These are phyloP conservation scores for Dichotomopilus funicola DNA, from an alignment of 2,329 filamentous ascomycete species.

Conservation along the genomic window DNA sequence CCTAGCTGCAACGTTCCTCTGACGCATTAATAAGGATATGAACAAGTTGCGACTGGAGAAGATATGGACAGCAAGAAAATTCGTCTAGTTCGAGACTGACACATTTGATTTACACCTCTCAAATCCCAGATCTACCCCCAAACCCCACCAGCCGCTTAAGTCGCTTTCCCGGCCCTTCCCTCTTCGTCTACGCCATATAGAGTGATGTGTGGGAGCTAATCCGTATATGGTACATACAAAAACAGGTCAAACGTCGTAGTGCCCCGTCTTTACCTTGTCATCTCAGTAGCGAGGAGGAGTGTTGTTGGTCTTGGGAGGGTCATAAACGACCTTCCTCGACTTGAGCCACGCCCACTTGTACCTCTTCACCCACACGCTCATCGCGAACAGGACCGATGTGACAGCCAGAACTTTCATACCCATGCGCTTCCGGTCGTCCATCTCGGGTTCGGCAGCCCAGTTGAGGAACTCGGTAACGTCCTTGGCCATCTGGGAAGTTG, in stretches of 20 bases:
- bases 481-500: constrained; percentile 99
- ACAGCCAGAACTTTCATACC: constrained; percentile 91
- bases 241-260: constrained; percentile 30
- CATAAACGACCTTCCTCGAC: constrained; percentile 88
- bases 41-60: not conserved
- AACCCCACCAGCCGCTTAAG: constrained; percentile 21
- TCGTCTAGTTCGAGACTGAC: constrained; percentile 35
- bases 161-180: constrained; percentile 23
- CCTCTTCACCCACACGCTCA: constrained; percentile 97
- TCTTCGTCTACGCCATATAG: constrained; percentile 24
- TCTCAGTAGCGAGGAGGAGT: constrained; percentile 38
- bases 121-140: constrained; percentile 18
- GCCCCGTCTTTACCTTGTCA: constrained; percentile 7
- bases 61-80: constrained; percentile 17
- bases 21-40: too few species aligned
- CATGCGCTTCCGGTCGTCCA: constrained; percentile 99
- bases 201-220: constrained; percentile 27
- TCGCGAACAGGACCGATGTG: constrained; percentile 67
- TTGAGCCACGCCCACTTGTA: constrained; percentile 99
- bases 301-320: constrained; percentile 58
- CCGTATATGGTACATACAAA: constrained; percentile 31
- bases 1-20: too few species aligned
- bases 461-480: constrained; percentile 98
- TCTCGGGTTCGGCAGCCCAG: constrained; percentile 98
- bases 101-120: constrained; percentile 48